Evolutionary conservation across 2,329 filamentous ascomycete genomes (phyloP).

Genomic region (Teratosphaeriaceae sp.): DNA sequence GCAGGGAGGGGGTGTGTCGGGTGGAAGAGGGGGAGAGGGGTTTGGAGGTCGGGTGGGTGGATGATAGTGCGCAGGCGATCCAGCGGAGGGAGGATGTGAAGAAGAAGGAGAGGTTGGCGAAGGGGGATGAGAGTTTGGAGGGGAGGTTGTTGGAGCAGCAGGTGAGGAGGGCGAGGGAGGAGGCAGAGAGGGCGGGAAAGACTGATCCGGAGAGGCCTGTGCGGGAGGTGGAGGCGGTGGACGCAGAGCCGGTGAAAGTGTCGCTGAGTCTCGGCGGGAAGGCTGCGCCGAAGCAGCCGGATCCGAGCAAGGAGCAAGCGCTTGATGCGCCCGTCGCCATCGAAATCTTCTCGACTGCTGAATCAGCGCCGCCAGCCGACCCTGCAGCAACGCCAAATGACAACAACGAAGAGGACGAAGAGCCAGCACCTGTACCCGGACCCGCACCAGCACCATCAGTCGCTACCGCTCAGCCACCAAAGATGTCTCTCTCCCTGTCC

Average conservation of each 20-base stretch:
- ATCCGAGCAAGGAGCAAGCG: slow-evolving; percentile 9
- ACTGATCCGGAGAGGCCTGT: slow-evolving; percentile 19
- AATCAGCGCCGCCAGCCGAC: slow-evolving; percentile 5
- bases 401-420: slow-evolving; percentile 8
- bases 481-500: slow-evolving; percentile 60
- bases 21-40: slow-evolving; percentile 90
- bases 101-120: slow-evolving; percentile 79
- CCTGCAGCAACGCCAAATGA: slow-evolving; percentile 6
- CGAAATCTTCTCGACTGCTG: slow-evolving; percentile 23
- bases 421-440: neutral
- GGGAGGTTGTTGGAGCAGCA: slow-evolving; percentile 77
- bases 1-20: slow-evolving; percentile 76
- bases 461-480: slow-evolving; percentile 23
- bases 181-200: slow-evolving; percentile 42
- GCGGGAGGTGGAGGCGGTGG: slow-evolving; percentile 11
- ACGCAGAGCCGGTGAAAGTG: slow-evolving; percentile 31
- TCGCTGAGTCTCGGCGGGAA: slow-evolving; percentile 29
- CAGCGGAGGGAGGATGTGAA: slow-evolving; percentile 71
- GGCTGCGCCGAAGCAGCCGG: slow-evolving; percentile 13
- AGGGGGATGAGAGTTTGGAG: slow-evolving; percentile 85
- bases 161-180: slow-evolving; percentile 65
- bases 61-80: slow-evolving; percentile 82
- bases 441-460: no score
- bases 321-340: slow-evolving; percentile 23
- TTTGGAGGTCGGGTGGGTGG: slow-evolving; percentile 81